phyloP scores from a whole-genome alignment of 73 alveolate genomes.

The Paramecium sexaurelia region DNA sequence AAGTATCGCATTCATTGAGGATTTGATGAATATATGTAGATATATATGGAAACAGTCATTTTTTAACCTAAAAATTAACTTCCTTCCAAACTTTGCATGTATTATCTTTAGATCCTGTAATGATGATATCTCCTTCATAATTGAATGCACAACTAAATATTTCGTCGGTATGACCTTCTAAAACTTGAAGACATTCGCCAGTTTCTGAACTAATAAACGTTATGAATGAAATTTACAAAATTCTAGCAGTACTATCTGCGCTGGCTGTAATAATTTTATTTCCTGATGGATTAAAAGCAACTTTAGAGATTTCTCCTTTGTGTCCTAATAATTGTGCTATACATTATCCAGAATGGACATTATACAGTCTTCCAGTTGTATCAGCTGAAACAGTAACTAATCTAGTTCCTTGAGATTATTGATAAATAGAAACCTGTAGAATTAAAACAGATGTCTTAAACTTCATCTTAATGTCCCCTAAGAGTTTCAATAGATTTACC shows the following conservation, averaged over 20 bases:
- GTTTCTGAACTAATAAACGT: slow-evolving; percentile 85
- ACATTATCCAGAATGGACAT: slow-evolving; percentile 91
- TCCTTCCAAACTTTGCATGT: slow-evolving; percentile 98
- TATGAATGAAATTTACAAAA: slow-evolving; percentile 80
- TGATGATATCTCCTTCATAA: slow-evolving; percentile 99
- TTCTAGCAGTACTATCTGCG: slow-evolving; percentile 96
- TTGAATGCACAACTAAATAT: slow-evolving; percentile 99
- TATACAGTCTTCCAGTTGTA: slow-evolving; percentile 93
- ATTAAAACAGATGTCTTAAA: slow-evolving; percentile 55
- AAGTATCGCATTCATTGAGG: neutral
- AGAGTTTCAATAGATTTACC: slow-evolving; percentile 97
- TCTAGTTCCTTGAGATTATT: slow-evolving; percentile 74
- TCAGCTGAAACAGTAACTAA: slow-evolving; percentile 99
- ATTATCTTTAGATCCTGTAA: slow-evolving; percentile 98
- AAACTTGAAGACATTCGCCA: slow-evolving; percentile 96
- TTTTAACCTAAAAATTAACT: slow-evolving; percentile 5
- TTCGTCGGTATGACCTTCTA: slow-evolving; percentile 99
- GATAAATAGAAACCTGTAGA: slow-evolving; percentile 16
- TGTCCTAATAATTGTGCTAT: slow-evolving; percentile 83
- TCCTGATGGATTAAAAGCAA: slow-evolving; percentile 98
- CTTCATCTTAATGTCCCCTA: slow-evolving; percentile 98
- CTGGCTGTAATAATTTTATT: slow-evolving; percentile 97
- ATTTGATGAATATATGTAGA: neutral
- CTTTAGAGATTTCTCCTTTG: slow-evolving; percentile 94
- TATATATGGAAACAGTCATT: slow-evolving; percentile 10